Evolutionary conservation across 2,329 filamentous ascomycete species (phyloP), one percentile per base, ranked within the genome.

Genomic region (Ceratocystiopsis sp.): DNA sequence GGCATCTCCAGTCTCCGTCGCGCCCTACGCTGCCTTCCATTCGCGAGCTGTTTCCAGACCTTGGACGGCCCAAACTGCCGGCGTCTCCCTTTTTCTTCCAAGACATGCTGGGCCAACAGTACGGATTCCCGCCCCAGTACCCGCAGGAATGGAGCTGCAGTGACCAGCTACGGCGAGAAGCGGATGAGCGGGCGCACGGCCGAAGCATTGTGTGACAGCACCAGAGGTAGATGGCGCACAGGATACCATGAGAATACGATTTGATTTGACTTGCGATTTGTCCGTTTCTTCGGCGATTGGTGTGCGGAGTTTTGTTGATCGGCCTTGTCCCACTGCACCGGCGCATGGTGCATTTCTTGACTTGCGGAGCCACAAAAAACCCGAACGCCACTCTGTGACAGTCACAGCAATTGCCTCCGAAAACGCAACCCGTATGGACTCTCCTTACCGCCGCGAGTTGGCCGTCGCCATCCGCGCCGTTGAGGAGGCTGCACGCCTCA

Each of bases 401-500:
- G 25, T 11, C 25, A 29, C 21, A 11, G 25, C 25, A 29, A 11
- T 8, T 9, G 25, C 25, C 25, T 9, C 25, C 10, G 10, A 11
- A 29, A 29, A 7, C 21, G 21, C 21, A 21, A 21, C 4, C 10
- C 34, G n/a, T 1, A 51, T 50, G 50, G 45, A 51, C 34, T 64
- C 57, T 48, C 55, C 59, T 0, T 68, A 65, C 52, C 48, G 51
- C 0, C 54, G 50, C 32, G 68, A 71, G 52, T 55, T 71, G 19
- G 47, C 55, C 11, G 55, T 65, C 35, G 66, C 64, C 39, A 60
- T 67, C 35, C 53, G 55, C 4, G 63, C 58, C n/a, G 56, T 67
- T 33, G 61, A 61, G 42, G 58, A 59, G 32, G 69, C 71, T 2
- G 62, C 69, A 12, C 59, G 57, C 38, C 55, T 75, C 45, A 71